Evolutionary conservation across 805 yeast species (phyloP).

Genomic region (Schwanniomyces pseudopolymorphus): DNA sequence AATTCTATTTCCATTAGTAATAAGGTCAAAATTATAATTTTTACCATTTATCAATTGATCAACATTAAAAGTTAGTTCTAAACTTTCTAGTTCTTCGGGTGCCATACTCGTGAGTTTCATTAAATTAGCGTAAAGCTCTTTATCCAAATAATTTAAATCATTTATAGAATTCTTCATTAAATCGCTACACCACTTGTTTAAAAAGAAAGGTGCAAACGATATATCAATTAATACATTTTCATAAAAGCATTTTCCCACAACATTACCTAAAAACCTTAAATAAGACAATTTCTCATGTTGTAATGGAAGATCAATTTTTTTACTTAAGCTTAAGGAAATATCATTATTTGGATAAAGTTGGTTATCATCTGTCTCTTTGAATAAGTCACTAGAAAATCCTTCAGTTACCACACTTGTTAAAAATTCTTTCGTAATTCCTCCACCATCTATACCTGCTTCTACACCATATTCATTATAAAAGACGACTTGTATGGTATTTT

Average conservation of each 20-base stretch:
- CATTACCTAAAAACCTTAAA: conserved; percentile 70
- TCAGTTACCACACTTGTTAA: conserved; percentile 69
- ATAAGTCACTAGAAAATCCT: conserved; percentile 51
- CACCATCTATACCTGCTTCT: conserved; percentile 96
- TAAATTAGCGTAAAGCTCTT: conserved; percentile 61
- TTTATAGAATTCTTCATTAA: conserved; percentile 64
- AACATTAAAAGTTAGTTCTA: conserved; percentile 68
- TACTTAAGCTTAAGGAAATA: conserved; percentile 34
- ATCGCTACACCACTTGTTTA: conserved; percentile 60
- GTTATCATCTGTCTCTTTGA: conserved; percentile 48
- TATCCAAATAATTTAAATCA: conserved; percentile 73
- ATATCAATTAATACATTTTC: conserved; percentile 80
- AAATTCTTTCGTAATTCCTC: conserved; percentile 92
- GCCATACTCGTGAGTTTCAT: conserved; percentile 58
- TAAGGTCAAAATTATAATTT: conserved; percentile 51
- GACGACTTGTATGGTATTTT: conserved; percentile 57
- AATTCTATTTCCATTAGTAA: conserved; percentile 55
- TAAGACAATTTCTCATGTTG: conserved; percentile 27
- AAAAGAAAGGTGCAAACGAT: conserved; percentile 81
- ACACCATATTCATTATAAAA: conserved; percentile 72
- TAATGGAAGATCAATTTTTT: conserved; percentile 28
- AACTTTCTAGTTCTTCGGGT: conserved; percentile 52
- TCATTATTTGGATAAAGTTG: conserved; percentile 75
- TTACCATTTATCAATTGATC: conserved; percentile 45
- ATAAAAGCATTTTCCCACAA: conserved; percentile 86